Base-by-base conservation (phyloP, 345 rosid species). In the Diplotaxis tenuifolia region DNA sequence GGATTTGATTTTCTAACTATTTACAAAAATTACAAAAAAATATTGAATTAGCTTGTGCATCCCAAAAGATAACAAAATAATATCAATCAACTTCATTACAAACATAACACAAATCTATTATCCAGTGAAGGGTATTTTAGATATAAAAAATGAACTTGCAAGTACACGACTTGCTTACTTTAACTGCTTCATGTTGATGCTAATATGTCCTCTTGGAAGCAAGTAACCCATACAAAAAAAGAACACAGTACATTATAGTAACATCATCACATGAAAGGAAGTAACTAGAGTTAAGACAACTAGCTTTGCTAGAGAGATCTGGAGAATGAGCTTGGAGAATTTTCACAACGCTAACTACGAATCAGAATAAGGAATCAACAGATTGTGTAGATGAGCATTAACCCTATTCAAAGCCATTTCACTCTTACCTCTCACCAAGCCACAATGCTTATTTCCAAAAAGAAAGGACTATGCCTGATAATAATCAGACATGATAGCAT, bases 351-450 rank as follows among this genome's bases (percentile, higher is more conserved):
- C 21, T n/a, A n/a, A n/a, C n/a, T n/a, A n/a, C 63, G 53, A 6
- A 53, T 18, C 55, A 62, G 11, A 53, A 23, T 14, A 50, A n/a
- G 55, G 45, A 72, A 53, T 62, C 63, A 53, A 64, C 49, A 42
- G 16, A 1, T 42, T 5, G 49, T 42, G 16, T 42, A 42, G 49
- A 42, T 42, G 54, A 62, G 11, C 31, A 15, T 52, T 32, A 53
- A 55, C 31, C 40, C 53, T 55, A 40, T 55, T 53, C 61, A 71
- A 31, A 42, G 53, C 61, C 27, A 9, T 49, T 49, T 15, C 56
- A 64, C 45, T 40, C 47, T 73, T 55, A 64, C 47, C 57, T 20
- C 57, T 53, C 57, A 53, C 2, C 63, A 34, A 49, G 62, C 40
- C 67, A 64, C 29, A 53, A 34, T 10, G 55, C 42, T 63, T 54